Conservation (phyloP, 1,139 yeast genomes). For the Lodderomyces elongisporus region DNA sequence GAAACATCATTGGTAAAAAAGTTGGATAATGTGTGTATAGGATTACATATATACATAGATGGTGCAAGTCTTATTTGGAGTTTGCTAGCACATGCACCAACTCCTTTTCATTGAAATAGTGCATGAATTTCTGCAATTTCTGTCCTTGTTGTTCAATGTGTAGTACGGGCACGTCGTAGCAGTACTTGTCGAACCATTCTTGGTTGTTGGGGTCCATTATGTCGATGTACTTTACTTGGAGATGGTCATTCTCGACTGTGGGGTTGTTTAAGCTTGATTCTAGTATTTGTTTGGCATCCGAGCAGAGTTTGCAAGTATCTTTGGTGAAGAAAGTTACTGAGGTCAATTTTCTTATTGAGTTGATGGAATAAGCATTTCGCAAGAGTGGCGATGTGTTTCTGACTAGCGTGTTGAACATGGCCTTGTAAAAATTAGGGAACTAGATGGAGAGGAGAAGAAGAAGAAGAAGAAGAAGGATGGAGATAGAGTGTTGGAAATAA, state of each 20-base stretch:
- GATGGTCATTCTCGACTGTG: slow-evolving; percentile 13
- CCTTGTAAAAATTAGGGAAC: too few species aligned
- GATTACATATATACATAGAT: too few species aligned
- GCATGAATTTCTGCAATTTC: slow-evolving; percentile 67
- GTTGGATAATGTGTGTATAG: too few species aligned
- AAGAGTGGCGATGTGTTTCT: too few species aligned
- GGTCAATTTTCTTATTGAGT: too few species aligned
- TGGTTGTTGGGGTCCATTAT: slow-evolving; percentile 64
- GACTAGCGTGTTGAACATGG: too few species aligned
- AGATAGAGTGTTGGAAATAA: too few species aligned
- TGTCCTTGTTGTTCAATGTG: slow-evolving; percentile 51
- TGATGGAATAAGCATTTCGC: too few species aligned
- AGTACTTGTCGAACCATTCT: slow-evolving; percentile 75
- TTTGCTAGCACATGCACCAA: slow-evolving; percentile 20
- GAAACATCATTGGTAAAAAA: too few species aligned
- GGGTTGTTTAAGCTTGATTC: slow-evolving; percentile 22
- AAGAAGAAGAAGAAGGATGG: too few species aligned
- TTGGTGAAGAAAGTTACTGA: slow-evolving; percentile 58
- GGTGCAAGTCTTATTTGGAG: too few species aligned
- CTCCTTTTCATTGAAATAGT: slow-evolving; percentile 58
- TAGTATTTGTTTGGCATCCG: slow-evolving; percentile 58
- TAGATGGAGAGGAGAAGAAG: too few species aligned
- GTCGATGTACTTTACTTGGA: slow-evolving; percentile 51
- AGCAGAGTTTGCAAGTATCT: slow-evolving; percentile 74
- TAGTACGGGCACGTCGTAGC: slow-evolving; percentile 87